Evolutionary conservation across 805 yeast species (phyloP), one percentile per base, ranked within the genome.

Genomic region (Lipomyces orientalis): DNA sequence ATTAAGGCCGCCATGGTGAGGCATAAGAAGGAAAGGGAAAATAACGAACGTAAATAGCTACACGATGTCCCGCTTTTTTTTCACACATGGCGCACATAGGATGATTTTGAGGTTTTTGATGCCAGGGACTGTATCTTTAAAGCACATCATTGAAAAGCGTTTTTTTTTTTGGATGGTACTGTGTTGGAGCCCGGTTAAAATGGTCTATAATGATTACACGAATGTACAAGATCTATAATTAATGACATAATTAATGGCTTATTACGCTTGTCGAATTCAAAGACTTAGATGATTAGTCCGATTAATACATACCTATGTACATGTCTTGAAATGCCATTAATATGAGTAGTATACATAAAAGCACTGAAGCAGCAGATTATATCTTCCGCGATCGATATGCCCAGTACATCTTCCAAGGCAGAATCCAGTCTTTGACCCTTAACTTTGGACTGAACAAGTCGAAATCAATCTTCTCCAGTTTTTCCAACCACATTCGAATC

Each of bases 401-500:
- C 68, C 80, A 77, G 78, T 85, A 89, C 7, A 88, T 80, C 22
- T 83, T 80, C 85, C 87, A 88, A 9, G 91, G 88, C 60, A 89
- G 78, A 67, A 86, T 80, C 92, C 92, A 89, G 71, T 88, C 91
- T 52, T 55, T 43, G 66, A 83, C 81, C 63, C 79, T 80, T 58
- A 87, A 76, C 55, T 78, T 80, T 16, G 81, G 80, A 72, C 76
- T 76, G 59, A 84, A 78, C 4, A 90, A 70, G 75, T 91, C 90
- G 75, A 91, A 91, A 75, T 90, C 90, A 67, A 78, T 73, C 68
- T 82, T 83, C 74, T 91, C 89, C 61, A 91, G 80, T 65, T 81
- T 81, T 65, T 84, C 84, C 70, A 91, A 80, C 73, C 87, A 91
- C 52, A 89, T 81, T 19, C 84, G 77, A 0, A 90, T 83, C 0